These are phyloP conservation scores for Pseudopithomyces chartarum DNA, from an alignment of 2,329 filamentous ascomycete genomes.

Conservation along the genomic window DNA sequence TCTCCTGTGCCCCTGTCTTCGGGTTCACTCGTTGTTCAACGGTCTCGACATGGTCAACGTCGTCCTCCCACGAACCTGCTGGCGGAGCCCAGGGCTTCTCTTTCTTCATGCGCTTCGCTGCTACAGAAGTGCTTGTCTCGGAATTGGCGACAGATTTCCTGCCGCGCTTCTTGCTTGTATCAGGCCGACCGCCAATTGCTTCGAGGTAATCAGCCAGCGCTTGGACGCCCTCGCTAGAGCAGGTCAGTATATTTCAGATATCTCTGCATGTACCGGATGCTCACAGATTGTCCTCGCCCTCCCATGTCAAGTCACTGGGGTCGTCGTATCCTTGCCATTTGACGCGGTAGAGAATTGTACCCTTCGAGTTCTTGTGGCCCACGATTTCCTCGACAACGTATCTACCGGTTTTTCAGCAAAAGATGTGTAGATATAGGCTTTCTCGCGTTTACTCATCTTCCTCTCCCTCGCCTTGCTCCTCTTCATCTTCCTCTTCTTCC, in stretches of 20 bases:
- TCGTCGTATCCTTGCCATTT: conserved; percentile 82
- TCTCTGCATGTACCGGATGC: conserved; percentile 18
- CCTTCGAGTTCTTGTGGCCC: conserved; percentile 60
- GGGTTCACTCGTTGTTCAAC: conserved; percentile 64
- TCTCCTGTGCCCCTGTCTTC: conserved; percentile 52
- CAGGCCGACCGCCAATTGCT: conserved; percentile 66
- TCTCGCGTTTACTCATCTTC: conserved; percentile 52
- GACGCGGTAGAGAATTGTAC: conserved; percentile 64
- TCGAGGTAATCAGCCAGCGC: conserved; percentile 69
- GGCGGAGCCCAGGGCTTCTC: conserved; percentile 68
- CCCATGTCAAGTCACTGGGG: conserved; percentile 75
- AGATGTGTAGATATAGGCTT: conserved; percentile 1
- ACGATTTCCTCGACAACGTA: conserved; percentile 77
- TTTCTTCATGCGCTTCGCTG: conserved; percentile 46
- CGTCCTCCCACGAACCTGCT: conserved; percentile 76
- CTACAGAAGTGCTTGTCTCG: conserved; percentile 28
- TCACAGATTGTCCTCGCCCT: conserved; percentile 74
- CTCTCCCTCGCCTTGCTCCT: conserved; percentile 35
- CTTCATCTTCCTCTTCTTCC: conserved; percentile 33
- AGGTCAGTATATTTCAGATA: neutral
- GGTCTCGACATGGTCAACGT: conserved; percentile 72
- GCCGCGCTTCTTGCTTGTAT: conserved; percentile 60
- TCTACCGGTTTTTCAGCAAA: conserved; percentile 50
- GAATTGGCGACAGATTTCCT: conserved; percentile 31
- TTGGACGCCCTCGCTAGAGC: conserved; percentile 46